A percentile compares a stretch with the other conserved stretches of the same genome.
These are phyloP conservation scores for Neocallimastix lanati DNA, from an alignment of 192 early-diverging fungal species.

Conservation along the genomic window DNA sequence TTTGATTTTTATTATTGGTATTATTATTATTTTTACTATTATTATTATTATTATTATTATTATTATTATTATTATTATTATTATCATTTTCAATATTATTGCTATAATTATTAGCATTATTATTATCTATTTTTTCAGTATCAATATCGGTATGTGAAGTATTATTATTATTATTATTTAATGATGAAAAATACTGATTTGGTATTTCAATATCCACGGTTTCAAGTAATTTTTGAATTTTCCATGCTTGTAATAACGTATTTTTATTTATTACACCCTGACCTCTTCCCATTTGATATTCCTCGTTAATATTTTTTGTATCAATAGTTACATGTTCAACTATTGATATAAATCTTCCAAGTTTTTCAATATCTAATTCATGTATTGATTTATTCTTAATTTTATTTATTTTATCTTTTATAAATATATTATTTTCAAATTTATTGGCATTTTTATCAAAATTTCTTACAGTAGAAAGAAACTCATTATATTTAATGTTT, in stretches of 20 bases:
- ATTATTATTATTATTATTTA: background rate
- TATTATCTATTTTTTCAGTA: no score
- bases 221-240: background rate
- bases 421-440: background rate
- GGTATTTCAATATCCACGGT: background rate
- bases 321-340: background rate
- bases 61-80: no score
- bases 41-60: no score
- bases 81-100: no score
- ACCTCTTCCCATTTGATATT: background rate
- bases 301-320: background rate
- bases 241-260: background rate
- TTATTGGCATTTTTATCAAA: no score
- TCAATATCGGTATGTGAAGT: background rate
- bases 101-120: no score
- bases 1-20: no score
- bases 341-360: background rate
- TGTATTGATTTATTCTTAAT: background rate
- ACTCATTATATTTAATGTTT: background rate
- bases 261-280: background rate
- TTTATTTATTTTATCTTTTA: background rate
- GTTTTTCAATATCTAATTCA: background rate
- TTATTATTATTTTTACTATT: no score
- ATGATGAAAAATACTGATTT: background rate
- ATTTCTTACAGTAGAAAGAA: background rate